Evolutionary conservation across 139 green algal species (phyloP).

Genomic region (Chlorella sp.): DNA sequence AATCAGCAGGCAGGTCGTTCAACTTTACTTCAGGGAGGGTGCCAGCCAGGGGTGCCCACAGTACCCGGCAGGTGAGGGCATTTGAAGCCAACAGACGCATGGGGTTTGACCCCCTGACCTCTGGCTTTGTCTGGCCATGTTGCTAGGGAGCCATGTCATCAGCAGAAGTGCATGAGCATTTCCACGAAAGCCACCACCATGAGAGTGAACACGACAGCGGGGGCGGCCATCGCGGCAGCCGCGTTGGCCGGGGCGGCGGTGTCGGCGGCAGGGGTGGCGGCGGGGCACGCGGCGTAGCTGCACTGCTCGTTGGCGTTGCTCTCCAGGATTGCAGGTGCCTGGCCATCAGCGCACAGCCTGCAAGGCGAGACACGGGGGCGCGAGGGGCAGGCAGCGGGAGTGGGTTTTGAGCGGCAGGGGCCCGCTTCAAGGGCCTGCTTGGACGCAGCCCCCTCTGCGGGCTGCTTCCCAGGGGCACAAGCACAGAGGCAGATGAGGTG

Average conservation of each 20-base stretch:
- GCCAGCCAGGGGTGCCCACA: too few relatives aligned
- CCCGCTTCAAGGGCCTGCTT: neutral
- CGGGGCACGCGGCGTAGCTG: constrained; percentile 6
- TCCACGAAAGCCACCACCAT: constrained; percentile 45
- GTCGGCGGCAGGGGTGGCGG: neutral
- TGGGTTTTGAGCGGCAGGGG: neutral
- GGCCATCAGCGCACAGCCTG: neutral
- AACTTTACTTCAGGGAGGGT: too few relatives aligned
- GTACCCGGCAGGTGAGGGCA: too few relatives aligned
- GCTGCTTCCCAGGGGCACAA: too few relatives aligned
- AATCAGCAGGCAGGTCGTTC: too few relatives aligned
- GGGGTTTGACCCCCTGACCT: too few relatives aligned
- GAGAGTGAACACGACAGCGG: constrained; percentile 37
- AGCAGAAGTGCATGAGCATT: constrained; percentile 50
- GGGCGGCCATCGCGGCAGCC: constrained; percentile 42
- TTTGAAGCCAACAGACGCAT: too few relatives aligned
- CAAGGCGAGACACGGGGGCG: neutral
- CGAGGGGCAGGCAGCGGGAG: neutral
- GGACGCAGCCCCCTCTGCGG: neutral
- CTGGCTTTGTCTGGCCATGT: too few relatives aligned
- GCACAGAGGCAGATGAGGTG: too few relatives aligned
- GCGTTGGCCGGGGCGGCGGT: neutral
- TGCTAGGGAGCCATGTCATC: too few relatives aligned
- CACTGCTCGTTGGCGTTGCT: constrained; percentile 34
- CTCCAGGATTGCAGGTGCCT: constrained; percentile 29